Percentiles rank a stretch among this genome's conserved stretches.
These are phyloP conservation scores for Blastocystis sp. DNA, from an alignment of 352 stramenopile genomes.

Conservation along the genomic window DNA sequence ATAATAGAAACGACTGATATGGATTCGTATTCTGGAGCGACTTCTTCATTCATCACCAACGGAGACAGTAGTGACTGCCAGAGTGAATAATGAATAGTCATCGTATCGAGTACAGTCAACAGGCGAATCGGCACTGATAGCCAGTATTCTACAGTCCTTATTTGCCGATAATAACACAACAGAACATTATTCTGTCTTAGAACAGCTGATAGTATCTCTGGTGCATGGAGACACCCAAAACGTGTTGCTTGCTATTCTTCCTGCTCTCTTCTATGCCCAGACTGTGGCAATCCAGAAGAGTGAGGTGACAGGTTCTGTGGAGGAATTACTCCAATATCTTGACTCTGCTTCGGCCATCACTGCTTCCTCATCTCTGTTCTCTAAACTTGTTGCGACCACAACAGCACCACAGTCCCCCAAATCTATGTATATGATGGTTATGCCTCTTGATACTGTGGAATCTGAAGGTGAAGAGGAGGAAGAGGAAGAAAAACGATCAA, in stretches of 20 bases:
- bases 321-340: background rate
- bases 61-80: background rate
- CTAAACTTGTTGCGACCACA: background rate
- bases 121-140: background rate
- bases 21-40: background rate
- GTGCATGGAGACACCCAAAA: slow-evolving; percentile 7
- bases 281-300: slow-evolving; percentile 23
- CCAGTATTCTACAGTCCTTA: slow-evolving; percentile 13
- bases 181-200: background rate
- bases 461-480: slow-evolving; percentile 43
- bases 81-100: background rate
- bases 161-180: background rate
- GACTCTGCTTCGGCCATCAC: slow-evolving; percentile 9
- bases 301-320: background rate
- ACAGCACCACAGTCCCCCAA: background rate
- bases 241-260: background rate
- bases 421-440: slow-evolving; percentile 22
- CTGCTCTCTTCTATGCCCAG: slow-evolving; percentile 22
- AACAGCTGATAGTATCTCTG: background rate
- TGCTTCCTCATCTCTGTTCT: background rate
- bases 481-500: background rate
- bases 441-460: slow-evolving; percentile 25
- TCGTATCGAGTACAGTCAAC: background rate
- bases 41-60: background rate
- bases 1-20: slow-evolving; percentile 15